Conservation (phyloP, 2,329 filamentous ascomycete genomes). For the Dactylellina parvicollis region DNA sequence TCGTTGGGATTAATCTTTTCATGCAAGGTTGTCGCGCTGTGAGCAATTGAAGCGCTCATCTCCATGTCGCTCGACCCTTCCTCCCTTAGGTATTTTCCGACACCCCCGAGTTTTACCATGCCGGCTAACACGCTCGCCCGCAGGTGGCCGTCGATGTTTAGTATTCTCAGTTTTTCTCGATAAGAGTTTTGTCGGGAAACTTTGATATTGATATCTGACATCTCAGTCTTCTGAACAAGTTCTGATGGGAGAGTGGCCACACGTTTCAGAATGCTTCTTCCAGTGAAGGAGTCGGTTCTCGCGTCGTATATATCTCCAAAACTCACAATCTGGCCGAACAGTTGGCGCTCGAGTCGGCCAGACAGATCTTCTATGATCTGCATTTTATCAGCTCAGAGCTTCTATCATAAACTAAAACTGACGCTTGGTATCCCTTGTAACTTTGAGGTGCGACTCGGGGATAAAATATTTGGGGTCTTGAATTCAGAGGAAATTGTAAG, state of each 20-base stretch:
- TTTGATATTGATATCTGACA: not conserved
- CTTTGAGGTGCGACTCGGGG: too few relatives aligned
- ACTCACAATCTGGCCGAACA: not conserved
- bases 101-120: not conserved
- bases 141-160: not conserved
- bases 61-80: not conserved
- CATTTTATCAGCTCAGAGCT: too few relatives aligned
- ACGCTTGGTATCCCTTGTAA: too few relatives aligned
- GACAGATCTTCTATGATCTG: too few relatives aligned
- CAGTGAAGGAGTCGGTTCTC: not conserved
- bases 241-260: not conserved
- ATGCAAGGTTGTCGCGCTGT: not conserved
- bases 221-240: not conserved
- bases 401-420: too few relatives aligned
- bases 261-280: not conserved
- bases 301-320: not conserved
- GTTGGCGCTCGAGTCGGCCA: not conserved
- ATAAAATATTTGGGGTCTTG: too few relatives aligned
- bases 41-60: not conserved
- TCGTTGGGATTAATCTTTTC: not conserved
- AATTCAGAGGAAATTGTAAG: too few relatives aligned
- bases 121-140: not conserved
- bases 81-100: not conserved
- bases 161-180: not conserved
- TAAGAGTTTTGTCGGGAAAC: not conserved